Base-by-base conservation (phyloP, 2,329 filamentous ascomycete species). In the Cercospora sp. region DNA sequence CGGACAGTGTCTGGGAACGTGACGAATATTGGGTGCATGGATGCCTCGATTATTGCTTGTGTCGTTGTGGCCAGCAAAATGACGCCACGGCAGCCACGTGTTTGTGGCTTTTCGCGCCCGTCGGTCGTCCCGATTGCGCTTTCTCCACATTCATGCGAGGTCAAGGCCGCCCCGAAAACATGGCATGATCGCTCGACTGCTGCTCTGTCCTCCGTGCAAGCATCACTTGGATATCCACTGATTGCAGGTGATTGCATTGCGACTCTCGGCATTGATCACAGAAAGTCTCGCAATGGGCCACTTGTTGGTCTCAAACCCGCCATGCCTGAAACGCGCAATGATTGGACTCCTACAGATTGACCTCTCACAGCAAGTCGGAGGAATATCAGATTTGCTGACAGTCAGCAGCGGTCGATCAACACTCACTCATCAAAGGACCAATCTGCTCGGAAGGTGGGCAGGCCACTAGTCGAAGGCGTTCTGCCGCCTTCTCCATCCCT, bases 91-190 rank as follows among this genome's bases (percentile, higher is more conserved):
- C 45, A 51, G 45, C 45, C 45, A 51, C 30, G 53, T 30, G 26
- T 30, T 6, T 33, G 26, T 42, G 36, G 36, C 36, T 42, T n/a
- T 42, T 42, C 36, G 36, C 36, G 26, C 26, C 26, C 30, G 23
- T 58, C 53, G 53, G 26, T 31, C 53, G 53, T 33, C 30, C 53
- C 53, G 53, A 58, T 18, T n/a, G 26, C 30, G 5, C 53, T 12
- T 31, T 18, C 53, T 58, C 53, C 53, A 58, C 53, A 9, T n/a
- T 58, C 30, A 20, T 53, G 48, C 48, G 48, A 12, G 26, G 18
- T 16, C 53, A 58, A 31, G 53, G 53, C 53, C 53, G 53, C 53
- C 53, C 53, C 53, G 53, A 58, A 23, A 58, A 33, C 53, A 57
- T 57, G 53, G 53, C 53, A 28, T 57, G 20, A 57, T 18, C 23